Conservation (phyloP, 2,329 filamentous ascomycete species). For the Aspergillus udagawae region DNA sequence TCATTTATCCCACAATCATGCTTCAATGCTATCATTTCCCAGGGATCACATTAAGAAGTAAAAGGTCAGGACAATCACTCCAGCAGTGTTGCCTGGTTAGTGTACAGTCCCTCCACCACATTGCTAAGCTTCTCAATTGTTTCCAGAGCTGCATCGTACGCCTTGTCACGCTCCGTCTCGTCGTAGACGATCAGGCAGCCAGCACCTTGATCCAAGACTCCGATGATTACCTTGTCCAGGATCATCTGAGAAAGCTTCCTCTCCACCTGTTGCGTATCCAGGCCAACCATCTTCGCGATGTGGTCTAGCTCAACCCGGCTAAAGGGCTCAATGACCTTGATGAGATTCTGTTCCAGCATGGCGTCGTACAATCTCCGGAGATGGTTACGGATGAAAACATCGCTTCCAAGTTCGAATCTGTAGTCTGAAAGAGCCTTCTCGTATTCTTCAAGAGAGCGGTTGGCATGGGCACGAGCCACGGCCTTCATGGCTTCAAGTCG, state of each 20-base stretch:
- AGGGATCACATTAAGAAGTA: conserved; percentile 10
- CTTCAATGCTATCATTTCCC: conserved; percentile 23
- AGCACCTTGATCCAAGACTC: conserved; percentile 94
- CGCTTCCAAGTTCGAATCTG: conserved; percentile 87
- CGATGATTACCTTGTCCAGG: conserved; percentile 96
- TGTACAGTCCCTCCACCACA: conserved; percentile 96
- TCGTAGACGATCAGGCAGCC: conserved; percentile 97
- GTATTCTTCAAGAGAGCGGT: conserved; percentile 95
- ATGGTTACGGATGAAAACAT: conserved; percentile 95
- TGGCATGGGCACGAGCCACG: conserved; percentile 89
- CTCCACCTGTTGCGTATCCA: conserved; percentile 96
- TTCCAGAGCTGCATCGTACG: conserved; percentile 87
- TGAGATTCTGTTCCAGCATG: conserved; percentile 98
- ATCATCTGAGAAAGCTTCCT: conserved; percentile 99
- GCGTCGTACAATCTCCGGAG: conserved; percentile 93
- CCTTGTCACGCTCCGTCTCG: conserved; percentile 87
- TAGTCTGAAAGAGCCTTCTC: conserved; percentile 87
- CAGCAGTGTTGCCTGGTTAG: conserved; percentile 91
- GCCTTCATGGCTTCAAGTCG: conserved; percentile 99
- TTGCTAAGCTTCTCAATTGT: conserved; percentile 97
- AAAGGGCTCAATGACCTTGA: conserved; percentile 99
- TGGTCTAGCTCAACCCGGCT: conserved; percentile 95
- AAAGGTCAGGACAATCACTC: conserved; percentile 54
- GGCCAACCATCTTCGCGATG: conserved; percentile 93
- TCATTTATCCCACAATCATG: conserved; percentile 9